Percentiles rank a stretch among this genome's conserved stretches.
Evolutionary conservation across 108 stramenopile genomes (phyloP).

Genomic region (Nitzschia sp.): DNA sequence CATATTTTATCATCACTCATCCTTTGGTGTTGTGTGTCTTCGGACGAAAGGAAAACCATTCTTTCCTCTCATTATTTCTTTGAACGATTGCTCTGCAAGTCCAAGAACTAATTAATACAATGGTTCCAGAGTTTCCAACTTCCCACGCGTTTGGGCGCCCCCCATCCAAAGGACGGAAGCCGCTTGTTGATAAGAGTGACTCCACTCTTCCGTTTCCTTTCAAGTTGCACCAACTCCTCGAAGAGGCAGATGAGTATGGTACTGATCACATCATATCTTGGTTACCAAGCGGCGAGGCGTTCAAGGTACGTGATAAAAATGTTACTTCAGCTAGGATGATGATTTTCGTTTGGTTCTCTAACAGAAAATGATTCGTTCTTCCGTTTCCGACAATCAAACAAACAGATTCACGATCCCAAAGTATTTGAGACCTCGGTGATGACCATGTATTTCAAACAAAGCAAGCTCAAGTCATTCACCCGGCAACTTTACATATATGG

Average conservation of each 20-base stretch:
- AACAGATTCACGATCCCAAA: not conserved
- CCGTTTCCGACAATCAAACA: no score
- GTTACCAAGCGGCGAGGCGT: slow-evolving; percentile 24
- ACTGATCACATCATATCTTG: slow-evolving; percentile 19
- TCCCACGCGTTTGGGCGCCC: slow-evolving; percentile 12
- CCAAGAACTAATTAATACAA: not conserved
- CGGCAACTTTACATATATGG: slow-evolving; percentile 30
- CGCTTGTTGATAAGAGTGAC: not conserved
- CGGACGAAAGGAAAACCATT: not conserved
- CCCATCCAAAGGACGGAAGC: not conserved
- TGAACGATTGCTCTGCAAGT: no score
- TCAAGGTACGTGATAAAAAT: no score
- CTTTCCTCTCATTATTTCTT: no score
- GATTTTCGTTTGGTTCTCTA: no score
- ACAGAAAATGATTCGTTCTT: no score
- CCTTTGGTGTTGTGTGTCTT: slow-evolving; percentile 5
- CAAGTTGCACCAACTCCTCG: slow-evolving; percentile 15
- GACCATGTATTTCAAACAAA: slow-evolving; percentile 5
- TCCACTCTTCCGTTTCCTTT: slow-evolving; percentile 17
- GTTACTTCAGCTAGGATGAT: not conserved
- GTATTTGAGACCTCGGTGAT: not conserved
- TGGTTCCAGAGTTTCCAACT: slow-evolving; percentile 9
- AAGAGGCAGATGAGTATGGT: slow-evolving; percentile 8
- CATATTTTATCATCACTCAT: no score
- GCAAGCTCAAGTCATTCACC: not conserved